These are phyloP conservation scores for Trametes villosa DNA, from an alignment of 768 basidiomycete genomes.

Conservation along the genomic window DNA sequence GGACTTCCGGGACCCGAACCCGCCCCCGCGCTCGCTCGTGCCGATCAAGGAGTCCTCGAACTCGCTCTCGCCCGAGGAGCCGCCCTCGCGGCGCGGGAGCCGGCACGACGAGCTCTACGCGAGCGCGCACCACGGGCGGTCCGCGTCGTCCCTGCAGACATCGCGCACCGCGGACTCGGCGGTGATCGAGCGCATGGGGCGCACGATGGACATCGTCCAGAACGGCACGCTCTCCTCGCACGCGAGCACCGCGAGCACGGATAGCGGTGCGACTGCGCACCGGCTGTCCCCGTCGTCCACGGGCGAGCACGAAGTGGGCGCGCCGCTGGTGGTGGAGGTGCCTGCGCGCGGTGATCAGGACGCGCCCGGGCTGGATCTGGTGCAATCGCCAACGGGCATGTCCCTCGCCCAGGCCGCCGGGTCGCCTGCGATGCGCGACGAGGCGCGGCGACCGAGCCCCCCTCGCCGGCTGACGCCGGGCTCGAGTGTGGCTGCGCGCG, in stretches of 20 bases:
- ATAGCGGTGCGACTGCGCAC: slow-evolving; percentile 9
- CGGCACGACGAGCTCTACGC: slow-evolving; percentile 30
- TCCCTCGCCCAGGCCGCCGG: neutral
- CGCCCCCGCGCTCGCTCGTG: slow-evolving; percentile 64
- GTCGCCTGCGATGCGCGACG: neutral
- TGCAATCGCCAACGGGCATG: slow-evolving; percentile 22
- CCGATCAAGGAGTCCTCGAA: slow-evolving; percentile 59
- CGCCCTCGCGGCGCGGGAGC: slow-evolving; percentile 17
- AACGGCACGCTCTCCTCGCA: slow-evolving; percentile 34
- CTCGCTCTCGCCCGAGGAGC: slow-evolving; percentile 32
- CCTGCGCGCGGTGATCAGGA: slow-evolving; percentile 3
- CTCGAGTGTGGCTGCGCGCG: slow-evolving; percentile 50
- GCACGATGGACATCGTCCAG: slow-evolving; percentile 73
- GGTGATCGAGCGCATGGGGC: slow-evolving; percentile 66
- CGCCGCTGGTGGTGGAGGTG: slow-evolving; percentile 13
- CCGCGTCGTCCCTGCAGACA: slow-evolving; percentile 54
- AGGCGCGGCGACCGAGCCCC: slow-evolving; percentile 4
- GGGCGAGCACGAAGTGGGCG: slow-evolving; percentile 1
- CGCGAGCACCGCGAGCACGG: slow-evolving; percentile 19
- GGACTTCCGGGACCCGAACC: slow-evolving; percentile 82
- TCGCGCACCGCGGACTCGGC: slow-evolving; percentile 70
- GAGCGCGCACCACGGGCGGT: slow-evolving; percentile 37
- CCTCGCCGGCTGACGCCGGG: slow-evolving; percentile 29
- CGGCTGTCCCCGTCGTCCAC: neutral
- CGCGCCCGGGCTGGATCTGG: neutral